Base-by-base conservation (phyloP, 2,329 filamentous ascomycete genomes). In the Diplocarpon mali region DNA sequence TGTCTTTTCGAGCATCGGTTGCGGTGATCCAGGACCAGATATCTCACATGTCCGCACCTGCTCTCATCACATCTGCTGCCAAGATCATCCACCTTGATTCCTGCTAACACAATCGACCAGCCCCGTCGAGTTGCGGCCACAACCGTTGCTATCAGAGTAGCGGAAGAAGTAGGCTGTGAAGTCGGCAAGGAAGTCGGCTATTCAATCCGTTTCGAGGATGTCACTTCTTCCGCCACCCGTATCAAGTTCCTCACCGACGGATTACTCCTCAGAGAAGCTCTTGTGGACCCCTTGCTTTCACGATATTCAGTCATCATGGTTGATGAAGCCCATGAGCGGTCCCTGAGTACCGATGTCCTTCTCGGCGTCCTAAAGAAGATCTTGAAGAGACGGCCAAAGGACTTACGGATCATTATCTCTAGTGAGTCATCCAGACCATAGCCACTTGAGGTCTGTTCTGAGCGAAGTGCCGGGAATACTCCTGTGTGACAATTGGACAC, bases 231-330 rank as follows among this genome's bases (percentile, higher is more conserved):
- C 14, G 72, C 77, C 29, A 98, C 92, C 1, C 78, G 78, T 42
- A 90, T 98, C 67, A 95, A 98, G 62, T 96, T 96, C 60, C 68
- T 96, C 51, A 98, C 90, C 0, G 92, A 98, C 66, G 90, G 90
- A 0, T 71, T 98, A 39, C 73, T 98, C 28, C 78, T 98, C 42
- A 73, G 90, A 57, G 92, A 98, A 65, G 92, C 90, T 24, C 73
- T 98, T 4, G 85, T 95, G 3, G 92, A 98, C 63, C 92, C 92
- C 11, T 67, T 96, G 3, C 67, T 98, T 30, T 92, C 85, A 15
- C 76, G 87, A 10, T 98, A 98, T 62, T 93, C 88, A 0, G 83
- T 95, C 36, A 86, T 98, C 56, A 95, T 98, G 87, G 84, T 98
- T 7, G 92, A 98, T 60, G 90, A 96, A 65, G 92, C 90, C 6